phyloP scores from a whole-genome alignment of 2,329 filamentous ascomycete species.

The Lojkania enalia region DNA sequence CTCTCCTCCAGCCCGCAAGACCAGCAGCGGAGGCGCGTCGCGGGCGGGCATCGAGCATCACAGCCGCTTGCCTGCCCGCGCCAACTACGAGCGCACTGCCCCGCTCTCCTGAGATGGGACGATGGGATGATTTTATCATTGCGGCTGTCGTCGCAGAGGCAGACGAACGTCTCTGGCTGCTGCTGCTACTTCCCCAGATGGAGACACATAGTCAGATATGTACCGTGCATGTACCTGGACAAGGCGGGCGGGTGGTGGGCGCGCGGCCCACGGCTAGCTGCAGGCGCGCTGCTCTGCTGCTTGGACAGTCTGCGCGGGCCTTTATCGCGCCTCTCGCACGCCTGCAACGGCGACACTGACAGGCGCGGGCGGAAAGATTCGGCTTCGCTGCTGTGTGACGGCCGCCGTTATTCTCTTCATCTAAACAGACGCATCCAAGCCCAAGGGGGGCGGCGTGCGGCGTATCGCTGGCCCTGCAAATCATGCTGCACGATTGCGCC shows the following conservation, averaged over 20 bases:
- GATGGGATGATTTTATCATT: no score
- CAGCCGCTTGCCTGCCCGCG: no score
- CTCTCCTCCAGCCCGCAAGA: constrained; percentile 12
- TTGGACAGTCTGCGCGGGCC: constrained; percentile 12
- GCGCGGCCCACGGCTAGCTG: constrained; percentile 24
- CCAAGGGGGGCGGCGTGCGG: constrained; percentile 21
- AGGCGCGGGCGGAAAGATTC: constrained; percentile 28
- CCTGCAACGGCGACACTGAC: constrained; percentile 5
- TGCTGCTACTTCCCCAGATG: no score
- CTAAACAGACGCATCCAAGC: constrained; percentile 22
- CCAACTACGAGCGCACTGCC: neutral
- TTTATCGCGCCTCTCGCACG: constrained; percentile 18
- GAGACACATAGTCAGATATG: no score
- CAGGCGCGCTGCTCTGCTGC: constrained; percentile 24
- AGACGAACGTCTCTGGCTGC: no score
- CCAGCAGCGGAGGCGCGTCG: neutral
- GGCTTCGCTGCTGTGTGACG: constrained; percentile 29
- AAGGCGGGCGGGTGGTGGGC: constrained; percentile 12
- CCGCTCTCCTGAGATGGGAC: no score
- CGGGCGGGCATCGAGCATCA: neutral
- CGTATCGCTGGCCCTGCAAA: constrained; percentile 12
- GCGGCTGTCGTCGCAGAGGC: no score
- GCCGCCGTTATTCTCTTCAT: constrained; percentile 31
- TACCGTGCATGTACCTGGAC: constrained; percentile 40
- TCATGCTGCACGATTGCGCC: constrained; percentile 4